Percentiles rank a stretch among this genome's conserved stretches.
These are phyloP conservation scores for Didymella arachidicola DNA, from an alignment of 2,329 filamentous ascomycete species.

Conservation along the genomic window DNA sequence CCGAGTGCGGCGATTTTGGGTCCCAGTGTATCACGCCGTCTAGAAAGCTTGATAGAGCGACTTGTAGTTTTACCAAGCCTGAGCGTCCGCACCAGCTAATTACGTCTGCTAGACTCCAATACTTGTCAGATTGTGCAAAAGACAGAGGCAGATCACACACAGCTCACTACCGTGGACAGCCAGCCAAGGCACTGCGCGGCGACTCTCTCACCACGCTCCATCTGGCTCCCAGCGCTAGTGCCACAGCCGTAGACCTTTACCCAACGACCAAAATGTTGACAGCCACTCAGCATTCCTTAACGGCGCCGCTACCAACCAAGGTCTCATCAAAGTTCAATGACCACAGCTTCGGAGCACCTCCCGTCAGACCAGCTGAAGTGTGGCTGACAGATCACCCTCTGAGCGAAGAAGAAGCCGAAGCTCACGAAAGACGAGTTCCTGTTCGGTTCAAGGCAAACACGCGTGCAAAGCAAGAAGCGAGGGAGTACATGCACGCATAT, in stretches of 20 bases:
- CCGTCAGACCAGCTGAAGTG: too few species aligned
- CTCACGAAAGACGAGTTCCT: not conserved
- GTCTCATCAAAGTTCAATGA: too few species aligned
- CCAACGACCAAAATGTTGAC: not conserved
- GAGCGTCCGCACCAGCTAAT: not conserved
- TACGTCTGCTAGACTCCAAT: not conserved
- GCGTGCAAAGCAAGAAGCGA: not conserved
- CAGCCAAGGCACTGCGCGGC: not conserved
- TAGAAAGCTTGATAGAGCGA: not conserved
- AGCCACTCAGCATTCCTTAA: not conserved
- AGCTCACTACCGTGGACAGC: not conserved
- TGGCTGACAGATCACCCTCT: not conserved
- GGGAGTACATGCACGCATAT: constrained; percentile 1
- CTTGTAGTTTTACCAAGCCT: not conserved
- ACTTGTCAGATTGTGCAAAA: not conserved
- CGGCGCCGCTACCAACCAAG: not conserved
- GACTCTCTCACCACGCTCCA: constrained; percentile 7
- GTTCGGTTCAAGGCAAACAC: too few species aligned
- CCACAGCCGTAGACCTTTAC: not conserved
- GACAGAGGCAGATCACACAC: not conserved
- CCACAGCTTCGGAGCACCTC: too few species aligned
- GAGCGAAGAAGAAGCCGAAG: not conserved
- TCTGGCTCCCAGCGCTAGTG: not conserved
- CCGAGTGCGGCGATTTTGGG: not conserved
- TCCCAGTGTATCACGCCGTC: not conserved